Base-by-base conservation (phyloP, 495 filamentous ascomycete species). In the Aspergillus funiculosus region DNA sequence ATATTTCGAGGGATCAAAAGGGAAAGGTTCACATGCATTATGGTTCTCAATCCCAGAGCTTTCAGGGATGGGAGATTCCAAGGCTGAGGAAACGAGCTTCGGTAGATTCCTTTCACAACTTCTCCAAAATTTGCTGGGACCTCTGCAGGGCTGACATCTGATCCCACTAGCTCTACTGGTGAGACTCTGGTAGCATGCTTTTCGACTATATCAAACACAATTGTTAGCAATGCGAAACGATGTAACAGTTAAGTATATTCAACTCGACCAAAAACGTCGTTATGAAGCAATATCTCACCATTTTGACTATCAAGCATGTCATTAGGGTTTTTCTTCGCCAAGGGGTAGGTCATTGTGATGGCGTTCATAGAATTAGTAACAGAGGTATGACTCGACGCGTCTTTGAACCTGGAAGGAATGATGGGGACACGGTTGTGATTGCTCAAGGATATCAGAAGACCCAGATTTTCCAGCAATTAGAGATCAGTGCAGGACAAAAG, bases 11-110 rank as follows among this genome's bases (percentile, higher is more conserved):
- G 7, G 17, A 2, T 13, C 9, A 15, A 4, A 3, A 25, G 20
- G 20, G n/a, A 5, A 41, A 20, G 42, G 24, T 15, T 24, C 28
- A 72, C 77, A 60, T 66, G 87, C 84, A 94, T 65, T 24, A 94
- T 77, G 18, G 81, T 89, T 65, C 82, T 86, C 45, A 94, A 62
- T 8, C 76, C 66, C 21, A 94, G 69, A 6, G 57, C 67, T 44
- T 74, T 68, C 28, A 94, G 64, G 45, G 83, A 86, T 5, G 63
- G 64, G 44, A 85, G 78, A 56, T 90, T 81, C 34, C 77, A 72
- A 4, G 64, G 52, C 34, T 75, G 63, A 1, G 88, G 88, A 52
- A 85, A 92, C 32, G 78, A 79, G 56, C 83, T 86, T n/a, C 88
- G 79, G 56, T 85, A 94, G 4, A 94, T 70, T 7, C 81, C 81